Conservation (phyloP, 2,329 filamentous ascomycete species). For the Colletotrichum eremochloae region DNA sequence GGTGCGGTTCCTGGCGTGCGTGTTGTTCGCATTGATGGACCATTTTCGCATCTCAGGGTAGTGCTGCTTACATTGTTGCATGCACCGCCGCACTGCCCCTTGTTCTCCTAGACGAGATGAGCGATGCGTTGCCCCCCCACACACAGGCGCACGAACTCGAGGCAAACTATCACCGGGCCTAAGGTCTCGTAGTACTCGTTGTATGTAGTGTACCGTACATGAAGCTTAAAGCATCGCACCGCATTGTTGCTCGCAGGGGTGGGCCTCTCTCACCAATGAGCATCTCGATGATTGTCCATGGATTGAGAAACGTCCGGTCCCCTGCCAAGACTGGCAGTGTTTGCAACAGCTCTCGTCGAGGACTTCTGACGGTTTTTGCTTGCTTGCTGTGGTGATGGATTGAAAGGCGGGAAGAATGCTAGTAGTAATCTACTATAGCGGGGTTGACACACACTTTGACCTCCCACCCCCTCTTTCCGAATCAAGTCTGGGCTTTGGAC, state of each 20-base stretch:
- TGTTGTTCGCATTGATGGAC: constrained; percentile 32
- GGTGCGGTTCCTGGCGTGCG: constrained; percentile 25
- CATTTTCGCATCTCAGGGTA: constrained; percentile 31
- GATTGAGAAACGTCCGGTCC: constrained; percentile 21
- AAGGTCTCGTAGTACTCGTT: not conserved
- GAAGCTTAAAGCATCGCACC: not conserved
- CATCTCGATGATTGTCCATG: constrained; percentile 25
- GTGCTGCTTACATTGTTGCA: constrained; percentile 25
- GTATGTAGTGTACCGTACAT: not conserved
- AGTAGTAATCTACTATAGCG: not conserved
- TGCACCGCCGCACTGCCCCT: constrained; percentile 25
- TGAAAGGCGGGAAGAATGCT: constrained; percentile 16
- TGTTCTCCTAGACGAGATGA: constrained; percentile 5
- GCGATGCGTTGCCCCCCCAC: not conserved
- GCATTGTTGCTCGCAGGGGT: not conserved
- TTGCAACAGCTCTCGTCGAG: constrained; percentile 5
- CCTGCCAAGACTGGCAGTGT: constrained; percentile 31
- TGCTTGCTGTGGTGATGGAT: constrained; percentile 11
- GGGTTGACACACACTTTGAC: constrained; percentile 4
- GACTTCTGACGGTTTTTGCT: constrained; percentile 9
- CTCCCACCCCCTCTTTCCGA: not conserved
- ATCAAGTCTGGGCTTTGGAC: not conserved
- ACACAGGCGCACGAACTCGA: constrained; percentile 26
- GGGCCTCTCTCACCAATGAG: not conserved
- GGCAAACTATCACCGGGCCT: not conserved